Evolutionary conservation across 1,284 basidiomycete genomes (phyloP).

Genomic region (Cryptococcus hybrid): DNA sequence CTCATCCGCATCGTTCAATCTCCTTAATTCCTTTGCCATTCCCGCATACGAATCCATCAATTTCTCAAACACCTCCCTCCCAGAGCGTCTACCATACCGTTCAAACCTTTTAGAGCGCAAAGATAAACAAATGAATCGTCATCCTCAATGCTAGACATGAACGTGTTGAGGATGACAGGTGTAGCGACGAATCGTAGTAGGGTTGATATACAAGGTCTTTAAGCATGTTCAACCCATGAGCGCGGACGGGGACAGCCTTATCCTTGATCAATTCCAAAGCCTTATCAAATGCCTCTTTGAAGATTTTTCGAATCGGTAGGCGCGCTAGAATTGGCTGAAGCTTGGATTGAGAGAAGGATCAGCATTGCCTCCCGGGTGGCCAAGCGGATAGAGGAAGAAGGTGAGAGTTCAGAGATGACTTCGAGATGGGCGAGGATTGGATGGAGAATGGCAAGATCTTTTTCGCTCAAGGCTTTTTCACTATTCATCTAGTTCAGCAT

Average conservation of each 20-base stretch:
- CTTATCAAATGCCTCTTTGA: conserved; percentile 70
- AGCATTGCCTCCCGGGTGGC: conserved; percentile 63
- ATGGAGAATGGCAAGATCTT: conserved; percentile 62
- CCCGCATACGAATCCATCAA: conserved; percentile 63
- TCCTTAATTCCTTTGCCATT: conserved; percentile 6
- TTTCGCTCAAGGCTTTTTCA: conserved; percentile 50
- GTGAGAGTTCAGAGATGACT: conserved; percentile 52
- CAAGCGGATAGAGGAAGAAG: conserved; percentile 56
- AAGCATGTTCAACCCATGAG: conserved; percentile 83
- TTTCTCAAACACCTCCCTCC: conserved; percentile 69
- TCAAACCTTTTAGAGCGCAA: conserved; percentile 86
- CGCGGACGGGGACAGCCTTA: conserved; percentile 89
- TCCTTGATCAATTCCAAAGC: conserved; percentile 87
- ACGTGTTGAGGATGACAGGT: conserved; percentile 82
- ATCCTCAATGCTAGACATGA: conserved; percentile 80
- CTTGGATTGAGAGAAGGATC: conserved; percentile 26
- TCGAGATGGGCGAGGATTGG: conserved; percentile 70
- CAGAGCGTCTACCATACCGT: conserved; percentile 71
- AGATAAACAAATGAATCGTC: conserved; percentile 94
- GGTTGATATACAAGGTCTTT: conserved; percentile 64
- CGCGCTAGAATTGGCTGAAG: not conserved
- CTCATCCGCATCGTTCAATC: conserved; percentile 41
- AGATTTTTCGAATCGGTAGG: conserved; percentile 1
- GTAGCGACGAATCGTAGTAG: conserved; percentile 57
- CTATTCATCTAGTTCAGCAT: not conserved